phyloP scores from a whole-genome alignment of 2,329 filamentous ascomycete species.

The Dendryphion nanum region DNA sequence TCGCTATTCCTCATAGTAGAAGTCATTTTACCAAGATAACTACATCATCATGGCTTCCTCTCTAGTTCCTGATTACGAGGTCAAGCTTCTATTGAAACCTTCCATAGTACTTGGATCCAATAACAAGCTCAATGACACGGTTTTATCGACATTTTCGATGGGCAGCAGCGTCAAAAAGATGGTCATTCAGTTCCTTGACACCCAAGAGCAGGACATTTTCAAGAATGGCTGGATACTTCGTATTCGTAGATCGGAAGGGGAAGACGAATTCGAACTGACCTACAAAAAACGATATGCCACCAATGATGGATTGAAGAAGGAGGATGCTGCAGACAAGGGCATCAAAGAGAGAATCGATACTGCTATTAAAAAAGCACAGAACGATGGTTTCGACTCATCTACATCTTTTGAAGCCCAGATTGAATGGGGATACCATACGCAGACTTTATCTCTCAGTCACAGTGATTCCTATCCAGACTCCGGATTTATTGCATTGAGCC shows the following conservation, averaged over 20 bases:
- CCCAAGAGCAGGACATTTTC: slow-evolving; percentile 29
- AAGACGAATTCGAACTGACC: slow-evolving; percentile 37
- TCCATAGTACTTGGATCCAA: no score
- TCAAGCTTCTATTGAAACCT: no score
- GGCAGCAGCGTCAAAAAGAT: slow-evolving; percentile 30
- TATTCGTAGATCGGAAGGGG: slow-evolving; percentile 37
- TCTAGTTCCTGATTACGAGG: no score
- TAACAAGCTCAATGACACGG: no score
- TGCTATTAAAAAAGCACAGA: slow-evolving; percentile 28
- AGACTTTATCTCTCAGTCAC: slow-evolving; percentile 39
- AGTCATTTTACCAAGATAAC: no score
- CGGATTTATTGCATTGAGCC: no score
- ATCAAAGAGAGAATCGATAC: slow-evolving; percentile 24
- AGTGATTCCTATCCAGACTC: no score
- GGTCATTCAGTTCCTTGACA: slow-evolving; percentile 42
- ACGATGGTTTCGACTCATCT: slow-evolving; percentile 35
- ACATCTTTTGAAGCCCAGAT: slow-evolving; percentile 37
- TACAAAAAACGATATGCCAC: slow-evolving; percentile 40
- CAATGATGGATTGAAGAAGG: no score
- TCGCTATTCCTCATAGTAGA: no score
- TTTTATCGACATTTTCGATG: no score
- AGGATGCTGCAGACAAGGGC: no score
- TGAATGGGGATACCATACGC: slow-evolving; percentile 36
- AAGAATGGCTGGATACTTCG: slow-evolving; percentile 37
- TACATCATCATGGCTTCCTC: no score